Base-by-base conservation (phyloP, 768 basidiomycete species). In the Boletus patriciae region DNA sequence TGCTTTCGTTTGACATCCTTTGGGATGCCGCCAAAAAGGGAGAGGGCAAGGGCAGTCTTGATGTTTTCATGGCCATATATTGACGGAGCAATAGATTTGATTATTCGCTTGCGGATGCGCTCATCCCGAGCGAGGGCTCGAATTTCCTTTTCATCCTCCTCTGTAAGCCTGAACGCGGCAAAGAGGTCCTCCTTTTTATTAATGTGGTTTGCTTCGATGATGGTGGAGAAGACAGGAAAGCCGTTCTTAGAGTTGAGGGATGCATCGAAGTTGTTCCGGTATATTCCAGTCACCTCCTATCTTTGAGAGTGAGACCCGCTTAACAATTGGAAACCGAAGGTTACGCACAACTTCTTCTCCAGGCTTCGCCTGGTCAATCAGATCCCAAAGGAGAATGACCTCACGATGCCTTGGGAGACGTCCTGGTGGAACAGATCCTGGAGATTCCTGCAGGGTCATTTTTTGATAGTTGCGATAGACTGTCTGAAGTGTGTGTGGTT, bases 51-150 rank as follows among this genome's bases (percentile, higher is more conserved):
- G 31, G 94, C 97, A 0, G 96, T 97, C 76, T 98, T 98, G 80
- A 99, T 98, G 70, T 98, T 90, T 70, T 98, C 97, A 71, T 99
- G 97, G 4, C 97, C 97, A 65, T 98, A 99, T 73, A 99, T 98
- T 37, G 94, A 97, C 0, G 97, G 97, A 3, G 97, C 97, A 55
- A 99, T 97, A 13, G 94, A 97, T 74, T 99, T 99, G 77, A 98
- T 84, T 70, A 99, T 96, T 25, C 97, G 88, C 73, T 97, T 98
- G 61, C 92, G 86, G 64, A 99, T 96, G 50, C 97, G 89, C 52
- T 94, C 93, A 67, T 98, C 96, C 21, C 86, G 85, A 4, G 92
- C 86, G 46, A 98, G 84, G 10, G 80, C 77, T 15, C 94, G 87
- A 67, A 99, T 98, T 62, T 91, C 88, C 69, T 84, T 88, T 72